Base-by-base conservation (phyloP, 352 stramenopile species). In the Globisporangium ultimum region DNA sequence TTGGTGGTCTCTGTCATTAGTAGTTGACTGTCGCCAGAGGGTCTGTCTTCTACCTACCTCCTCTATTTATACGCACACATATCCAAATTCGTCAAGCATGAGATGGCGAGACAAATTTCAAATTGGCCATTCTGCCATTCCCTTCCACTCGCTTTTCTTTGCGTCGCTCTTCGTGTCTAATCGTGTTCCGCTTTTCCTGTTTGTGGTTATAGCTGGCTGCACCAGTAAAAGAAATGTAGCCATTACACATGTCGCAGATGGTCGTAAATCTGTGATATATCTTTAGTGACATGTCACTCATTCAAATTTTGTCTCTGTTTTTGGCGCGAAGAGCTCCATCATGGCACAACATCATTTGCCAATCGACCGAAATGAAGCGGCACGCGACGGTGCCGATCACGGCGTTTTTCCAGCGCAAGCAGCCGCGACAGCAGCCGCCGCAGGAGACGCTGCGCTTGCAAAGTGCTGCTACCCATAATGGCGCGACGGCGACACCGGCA, bases 401-500 rank as follows among this genome's bases (percentile, higher is more conserved):
- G 17, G 70, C 75, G 50, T 90, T 90, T 69, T 90, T 90, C 70
- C 62, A 84, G 67, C 72, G 71, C 40, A 90, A 90, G 54, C 58
- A 64, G 47, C 41, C 55, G 17, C 64, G 67, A 0, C 55, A 50
- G 15, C 34, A 55, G 12, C 10, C 52, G 15, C 61, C 65, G 46
- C 63, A 43, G 38, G 38, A 43, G 38, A 43, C 38, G 10, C 38
- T 2, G 10, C 38, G 38, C 2, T 8, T 8, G 14, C 38, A 17
- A 32, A 32, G 24, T 63, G 6, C 41, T 68, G 2, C 38, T 61
- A 1, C 5, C 11, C 18, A 55, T 46, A 17, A 41, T 18, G 46
- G 4, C 43, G 36, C 48, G 6, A 14, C 11, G 15, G 24, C 6
- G 14, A 20, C 8, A 20, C 9, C 12, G 4, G 20, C 58, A 60